Base-by-base conservation (phyloP, 2,329 filamentous ascomycete genomes). In the Tympanopsis confertula region DNA sequence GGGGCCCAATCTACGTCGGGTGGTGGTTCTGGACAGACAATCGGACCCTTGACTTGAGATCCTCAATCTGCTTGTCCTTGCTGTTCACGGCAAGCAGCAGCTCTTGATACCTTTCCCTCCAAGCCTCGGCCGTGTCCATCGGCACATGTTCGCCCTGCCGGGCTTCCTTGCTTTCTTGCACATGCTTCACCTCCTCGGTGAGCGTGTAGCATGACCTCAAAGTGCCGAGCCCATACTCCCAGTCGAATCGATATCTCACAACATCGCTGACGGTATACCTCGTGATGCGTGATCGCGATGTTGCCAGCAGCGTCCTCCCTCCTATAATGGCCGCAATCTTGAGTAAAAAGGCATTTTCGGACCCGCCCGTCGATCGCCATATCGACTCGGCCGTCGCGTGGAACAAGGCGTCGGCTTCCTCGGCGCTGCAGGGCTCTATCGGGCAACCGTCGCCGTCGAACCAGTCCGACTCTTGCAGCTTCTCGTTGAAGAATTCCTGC, bases 71-170 rank as follows among this genome's bases (percentile, higher is more conserved):
- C 46, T 68, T 66, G 47, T 81, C 75, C 41, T 69, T 67, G 41
- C 72, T 69, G 50, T 66, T 68, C 47, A 83, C 66, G 43, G 69
- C 66, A 30, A 69, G 68, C 49, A 80, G 67, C 45, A 83, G 61
- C 39, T 74, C 68, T 32, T 58, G 59, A 45, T 78, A 77, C 42
- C 63, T 71, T 35, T 54, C 53, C 50, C 70, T 65, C 71, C 71
- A 73, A 36, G 62, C 54, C 29, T 56, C 59, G 3, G 57, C 58
- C 4, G 54, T 50, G 33, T 59, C 42, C 22, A 39, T 40, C 19
- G 35, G 43, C n/a, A 38, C 35, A 5, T 36, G 47, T 4, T 43
- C 40, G 10, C 36, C 37, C 12, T 38, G 43, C 24, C 41, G 42
- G 17, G 45, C 46, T 14, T 48, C 48, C 14, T 41, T 42, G 13